Percentiles rank a stretch among this genome's conserved stretches.
These are phyloP conservation scores for Termitomyces sp. DNA, from an alignment of 768 basidiomycete genomes.

Conservation along the genomic window DNA sequence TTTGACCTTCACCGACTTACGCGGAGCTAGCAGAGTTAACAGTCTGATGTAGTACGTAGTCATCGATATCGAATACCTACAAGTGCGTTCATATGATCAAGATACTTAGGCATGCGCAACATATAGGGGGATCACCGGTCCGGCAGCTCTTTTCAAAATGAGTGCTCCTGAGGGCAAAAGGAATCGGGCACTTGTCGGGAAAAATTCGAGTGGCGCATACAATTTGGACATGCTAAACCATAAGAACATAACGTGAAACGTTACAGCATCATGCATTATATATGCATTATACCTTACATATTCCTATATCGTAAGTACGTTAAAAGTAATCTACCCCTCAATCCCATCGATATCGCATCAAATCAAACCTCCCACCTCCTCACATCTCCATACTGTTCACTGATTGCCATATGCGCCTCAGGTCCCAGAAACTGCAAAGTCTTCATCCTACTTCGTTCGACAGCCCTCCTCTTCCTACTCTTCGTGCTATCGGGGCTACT, in stretches of 20 bases:
- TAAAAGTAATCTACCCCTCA: background rate
- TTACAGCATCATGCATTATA: background rate
- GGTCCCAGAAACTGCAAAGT: slow-evolving; percentile 9
- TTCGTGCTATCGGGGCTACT: slow-evolving; percentile 3
- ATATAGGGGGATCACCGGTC: background rate
- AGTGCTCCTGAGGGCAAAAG: too few relatives aligned
- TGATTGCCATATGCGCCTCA: slow-evolving; percentile 7
- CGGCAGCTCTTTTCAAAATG: background rate
- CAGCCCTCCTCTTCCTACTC: slow-evolving; percentile 1
- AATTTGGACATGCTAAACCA: background rate
- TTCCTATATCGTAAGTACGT: background rate
- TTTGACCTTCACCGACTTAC: background rate
- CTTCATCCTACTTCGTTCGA: slow-evolving; percentile 8
- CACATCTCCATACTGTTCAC: slow-evolving; percentile 2
- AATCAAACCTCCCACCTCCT: background rate
- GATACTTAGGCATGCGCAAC: too few relatives aligned
- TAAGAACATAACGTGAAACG: background rate
- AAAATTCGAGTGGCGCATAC: background rate
- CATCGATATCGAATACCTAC: background rate
- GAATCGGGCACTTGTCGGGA: too few relatives aligned
- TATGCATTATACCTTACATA: background rate
- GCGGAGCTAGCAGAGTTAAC: background rate
- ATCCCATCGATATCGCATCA: background rate
- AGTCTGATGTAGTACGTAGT: background rate
- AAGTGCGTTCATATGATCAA: background rate